These are phyloP conservation scores for Trichoderma breve DNA, from an alignment of 2,329 filamentous ascomycete species.

Conservation along the genomic window DNA sequence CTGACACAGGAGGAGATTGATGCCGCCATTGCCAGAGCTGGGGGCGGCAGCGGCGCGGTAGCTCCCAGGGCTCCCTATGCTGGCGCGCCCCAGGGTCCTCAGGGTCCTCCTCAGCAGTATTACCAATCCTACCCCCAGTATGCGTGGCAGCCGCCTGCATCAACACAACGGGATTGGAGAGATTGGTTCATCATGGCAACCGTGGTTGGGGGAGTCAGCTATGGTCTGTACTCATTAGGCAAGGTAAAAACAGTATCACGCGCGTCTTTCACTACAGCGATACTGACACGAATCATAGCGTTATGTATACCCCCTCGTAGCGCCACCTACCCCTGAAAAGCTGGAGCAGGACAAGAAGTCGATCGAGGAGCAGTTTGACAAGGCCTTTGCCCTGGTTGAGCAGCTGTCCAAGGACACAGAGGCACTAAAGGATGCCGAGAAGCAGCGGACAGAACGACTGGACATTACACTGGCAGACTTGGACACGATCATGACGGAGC, in stretches of 20 bases:
- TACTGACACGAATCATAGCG: constrained; percentile 53
- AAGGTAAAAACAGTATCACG: constrained; percentile 56
- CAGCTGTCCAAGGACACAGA: constrained; percentile 90
- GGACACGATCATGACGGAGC: constrained; percentile 74
- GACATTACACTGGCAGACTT: constrained; percentile 81
- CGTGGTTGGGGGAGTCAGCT: constrained; percentile 83
- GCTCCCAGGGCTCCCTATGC: constrained; percentile 29
- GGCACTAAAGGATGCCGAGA: constrained; percentile 80
- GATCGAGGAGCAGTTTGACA: constrained; percentile 91
- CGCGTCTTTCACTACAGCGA: neutral
- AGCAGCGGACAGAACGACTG: constrained; percentile 76
- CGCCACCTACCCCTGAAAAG: constrained; percentile 89
- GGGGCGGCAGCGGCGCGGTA: constrained; percentile 57
- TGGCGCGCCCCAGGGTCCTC: constrained; percentile 42
- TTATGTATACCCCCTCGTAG: constrained; percentile 86
- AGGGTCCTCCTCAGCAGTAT: constrained; percentile 43
- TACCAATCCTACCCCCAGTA: constrained; percentile 51
- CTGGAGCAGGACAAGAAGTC: constrained; percentile 90
- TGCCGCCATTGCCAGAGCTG: constrained; percentile 72
- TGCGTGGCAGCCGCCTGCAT: constrained; percentile 58
- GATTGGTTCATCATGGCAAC: constrained; percentile 99
- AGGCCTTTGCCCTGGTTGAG: constrained; percentile 86
- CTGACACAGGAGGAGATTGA: constrained; percentile 95
- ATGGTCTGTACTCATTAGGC: constrained; percentile 82
- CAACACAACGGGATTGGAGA: constrained; percentile 83